phyloP scores from a whole-genome alignment of 2,329 filamentous ascomycete genomes.

The Helicocarpus griseus region DNA sequence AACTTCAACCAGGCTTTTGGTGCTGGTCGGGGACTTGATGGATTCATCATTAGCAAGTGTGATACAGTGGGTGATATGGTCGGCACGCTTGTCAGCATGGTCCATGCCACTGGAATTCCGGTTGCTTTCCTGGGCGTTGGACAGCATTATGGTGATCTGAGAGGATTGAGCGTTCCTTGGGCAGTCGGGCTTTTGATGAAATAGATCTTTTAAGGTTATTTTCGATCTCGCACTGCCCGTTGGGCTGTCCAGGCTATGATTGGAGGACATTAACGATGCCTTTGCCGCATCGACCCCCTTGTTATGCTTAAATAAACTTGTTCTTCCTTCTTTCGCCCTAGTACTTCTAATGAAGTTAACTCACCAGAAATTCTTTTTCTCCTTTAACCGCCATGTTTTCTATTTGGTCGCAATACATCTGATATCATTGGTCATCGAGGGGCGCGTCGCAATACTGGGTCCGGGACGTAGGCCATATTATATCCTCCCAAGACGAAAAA shows the following conservation, averaged over 20 bases:
- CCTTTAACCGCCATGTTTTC: too few relatives aligned
- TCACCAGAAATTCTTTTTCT: too few relatives aligned
- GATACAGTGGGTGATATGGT: conserved; percentile 99
- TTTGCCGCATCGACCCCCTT: background rate
- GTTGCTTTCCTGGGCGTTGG: conserved; percentile 80
- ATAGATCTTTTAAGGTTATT: conserved; percentile 8
- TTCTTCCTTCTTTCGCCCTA: too few relatives aligned
- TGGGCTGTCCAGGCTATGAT: background rate
- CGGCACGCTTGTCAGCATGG: conserved; percentile 87
- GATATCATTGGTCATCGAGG: too few relatives aligned
- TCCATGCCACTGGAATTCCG: conserved; percentile 92
- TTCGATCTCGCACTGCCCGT: background rate
- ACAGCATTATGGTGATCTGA: conserved; percentile 57
- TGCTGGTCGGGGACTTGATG: conserved; percentile 67
- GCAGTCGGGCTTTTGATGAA: conserved; percentile 53
- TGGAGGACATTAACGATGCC: background rate
- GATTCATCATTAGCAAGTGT: conserved; percentile 97
- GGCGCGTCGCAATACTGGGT: too few relatives aligned
- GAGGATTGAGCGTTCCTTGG: conserved; percentile 55
- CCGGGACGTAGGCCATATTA: too few relatives aligned
- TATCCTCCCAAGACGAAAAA: too few relatives aligned
- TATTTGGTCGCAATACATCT: too few relatives aligned
- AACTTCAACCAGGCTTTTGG: conserved; percentile 96
- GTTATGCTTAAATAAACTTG: background rate
- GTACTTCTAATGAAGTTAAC: too few relatives aligned